Percentiles rank a stretch among this genome's conserved stretches.
Evolutionary conservation across 352 stramenopile species (phyloP).

Genomic region (Thraustochytrium sp.): DNA sequence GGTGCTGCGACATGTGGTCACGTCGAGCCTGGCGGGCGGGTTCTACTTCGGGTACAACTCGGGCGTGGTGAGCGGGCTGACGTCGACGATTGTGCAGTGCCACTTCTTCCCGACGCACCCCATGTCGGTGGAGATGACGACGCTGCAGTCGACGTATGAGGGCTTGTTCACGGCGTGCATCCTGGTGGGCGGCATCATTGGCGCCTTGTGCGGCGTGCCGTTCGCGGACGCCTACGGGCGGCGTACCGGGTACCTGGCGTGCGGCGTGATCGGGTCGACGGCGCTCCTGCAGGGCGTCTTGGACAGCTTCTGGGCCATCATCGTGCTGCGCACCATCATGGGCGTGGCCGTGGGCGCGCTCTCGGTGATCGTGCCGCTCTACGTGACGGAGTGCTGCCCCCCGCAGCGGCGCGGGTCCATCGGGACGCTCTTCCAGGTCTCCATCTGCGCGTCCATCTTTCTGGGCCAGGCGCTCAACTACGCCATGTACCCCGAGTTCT

Average conservation of each 20-base stretch:
- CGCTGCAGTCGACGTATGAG: background rate
- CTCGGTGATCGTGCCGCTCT: conserved; percentile 25
- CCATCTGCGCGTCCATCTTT: conserved; percentile 30
- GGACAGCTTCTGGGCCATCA: background rate
- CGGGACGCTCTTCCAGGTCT: conserved; percentile 24
- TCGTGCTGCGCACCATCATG: conserved; percentile 1
- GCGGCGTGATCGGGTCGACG: background rate
- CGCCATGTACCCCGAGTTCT: background rate
- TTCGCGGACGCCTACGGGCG: background rate
- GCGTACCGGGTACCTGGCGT: background rate
- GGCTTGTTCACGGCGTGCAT: conserved; percentile 41
- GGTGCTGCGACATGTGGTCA: background rate
- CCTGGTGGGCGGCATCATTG: conserved; percentile 25
- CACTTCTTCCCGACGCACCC: background rate
- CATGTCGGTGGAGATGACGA: background rate
- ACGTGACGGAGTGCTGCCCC: background rate
- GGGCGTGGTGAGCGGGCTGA: conserved; percentile 33
- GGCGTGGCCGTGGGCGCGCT: conserved; percentile 5
- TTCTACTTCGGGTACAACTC: conserved; percentile 30
- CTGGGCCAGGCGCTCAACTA: conserved; percentile 1
- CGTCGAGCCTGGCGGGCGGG: background rate
- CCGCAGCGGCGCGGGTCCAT: background rate
- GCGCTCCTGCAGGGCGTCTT: background rate
- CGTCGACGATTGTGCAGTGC: conserved; percentile 14
- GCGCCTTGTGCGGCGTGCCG: background rate